Base-by-base conservation (phyloP, 1,139 yeast species). In the Hanseniaspora gamundiae region DNA sequence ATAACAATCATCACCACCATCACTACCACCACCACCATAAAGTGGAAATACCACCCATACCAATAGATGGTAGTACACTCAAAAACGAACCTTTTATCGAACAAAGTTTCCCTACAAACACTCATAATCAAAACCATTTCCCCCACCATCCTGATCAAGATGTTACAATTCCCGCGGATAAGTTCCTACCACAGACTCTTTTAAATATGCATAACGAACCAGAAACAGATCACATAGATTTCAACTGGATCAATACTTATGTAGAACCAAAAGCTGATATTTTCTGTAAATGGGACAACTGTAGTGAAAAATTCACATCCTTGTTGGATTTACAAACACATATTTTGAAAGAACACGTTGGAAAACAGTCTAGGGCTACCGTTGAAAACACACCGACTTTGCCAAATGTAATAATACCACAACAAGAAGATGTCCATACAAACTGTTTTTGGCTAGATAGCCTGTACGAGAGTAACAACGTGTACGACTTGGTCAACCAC, bases 391-490 rank as follows among this genome's bases (percentile, higher is more conserved):
- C n/a, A n/a, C n/a, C n/a, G n/a, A n/a, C n/a, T n/a, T n/a, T n/a
- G n/a, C n/a, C n/a, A n/a, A n/a, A 11, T 13, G 3, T 13, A 17
- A 7, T 9, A 17, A 4, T 22, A 9, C n/a, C 9, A 33, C 36
- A 33, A 11, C 35, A 35, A 35, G 13, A 42, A 42, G 24, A 38
- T 50, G 28, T 43, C 7, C 40, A 48, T 33, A 62, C 49, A 53
- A 74, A 64, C 42, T 85, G 95, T 65, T 85, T 78, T 57, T 84
- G 94, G 94, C 65, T 67, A 48, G 70, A 76, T 45, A 85, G 95
- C 67, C 65, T 71, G 43, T 80, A 68, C 55, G 64, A 68, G 38
- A 70, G 81, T 36, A 55, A 63, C 19, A 76, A 77, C 51, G 57
- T 78, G 38, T 65, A 74, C 36, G 60, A 72, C 2, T 65, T 85